Conservation (phyloP, 2,329 filamentous ascomycete species). For the Cyphellophora europaea region DNA sequence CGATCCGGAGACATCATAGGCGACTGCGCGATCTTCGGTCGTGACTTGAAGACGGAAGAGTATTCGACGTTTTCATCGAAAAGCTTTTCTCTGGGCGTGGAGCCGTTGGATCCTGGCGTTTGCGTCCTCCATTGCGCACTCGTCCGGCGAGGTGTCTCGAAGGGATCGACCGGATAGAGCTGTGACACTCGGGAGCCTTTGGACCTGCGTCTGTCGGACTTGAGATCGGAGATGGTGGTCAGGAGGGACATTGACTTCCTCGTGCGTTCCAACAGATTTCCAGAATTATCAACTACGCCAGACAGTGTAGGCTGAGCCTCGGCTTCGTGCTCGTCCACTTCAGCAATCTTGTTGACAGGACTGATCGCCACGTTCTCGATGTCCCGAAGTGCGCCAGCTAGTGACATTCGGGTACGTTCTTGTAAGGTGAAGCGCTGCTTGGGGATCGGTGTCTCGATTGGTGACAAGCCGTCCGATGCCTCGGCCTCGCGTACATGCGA, state of each 20-base stretch:
- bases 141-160: constrained; percentile 36
- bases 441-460: no score
- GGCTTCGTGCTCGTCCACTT: no score
- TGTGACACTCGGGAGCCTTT: constrained; percentile 23
- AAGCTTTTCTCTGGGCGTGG: constrained; percentile 57
- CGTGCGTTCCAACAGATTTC: constrained; percentile 65
- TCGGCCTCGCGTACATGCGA: no score
- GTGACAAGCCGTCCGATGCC: no score
- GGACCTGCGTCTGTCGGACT: constrained; percentile 3
- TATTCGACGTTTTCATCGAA: constrained; percentile 65
- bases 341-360: no score
- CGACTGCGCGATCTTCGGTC: constrained; percentile 59
- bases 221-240: constrained; percentile 22
- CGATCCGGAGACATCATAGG: constrained; percentile 3
- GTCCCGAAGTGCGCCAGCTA: no score
- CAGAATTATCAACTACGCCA: constrained; percentile 8
- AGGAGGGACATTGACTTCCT: constrained; percentile 67
- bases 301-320: background rate
- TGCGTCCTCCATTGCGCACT: background rate
- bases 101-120: constrained; percentile 23
- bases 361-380: no score
- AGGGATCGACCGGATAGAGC: constrained; percentile 45
- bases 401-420: background rate
- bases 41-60: constrained; percentile 73
- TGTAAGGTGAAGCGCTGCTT: no score